These are phyloP conservation scores for Pseudozyma thailandica DNA, from an alignment of 1,284 basidiomycete species.

Conservation along the genomic window DNA sequence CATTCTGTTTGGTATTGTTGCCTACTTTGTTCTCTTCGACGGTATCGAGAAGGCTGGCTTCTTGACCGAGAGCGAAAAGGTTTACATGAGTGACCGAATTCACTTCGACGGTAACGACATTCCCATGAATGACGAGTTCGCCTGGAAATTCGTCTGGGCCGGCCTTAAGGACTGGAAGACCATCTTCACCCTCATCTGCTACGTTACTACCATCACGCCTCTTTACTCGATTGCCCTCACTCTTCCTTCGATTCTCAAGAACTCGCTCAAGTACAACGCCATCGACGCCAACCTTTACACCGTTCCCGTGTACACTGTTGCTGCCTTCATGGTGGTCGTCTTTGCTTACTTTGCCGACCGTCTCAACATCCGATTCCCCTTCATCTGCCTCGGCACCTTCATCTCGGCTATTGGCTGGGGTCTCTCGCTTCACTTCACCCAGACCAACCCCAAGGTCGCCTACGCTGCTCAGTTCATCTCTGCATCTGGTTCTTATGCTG, in stretches of 20 bases:
- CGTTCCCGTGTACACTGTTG: slow-evolving; percentile 70
- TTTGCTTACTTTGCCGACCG: slow-evolving; percentile 52
- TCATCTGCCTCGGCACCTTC: slow-evolving; percentile 48
- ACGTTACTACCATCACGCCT: slow-evolving; percentile 55
- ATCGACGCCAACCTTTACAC: slow-evolving; percentile 67
- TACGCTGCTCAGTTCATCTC: slow-evolving; percentile 59
- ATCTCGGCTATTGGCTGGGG: slow-evolving; percentile 56
- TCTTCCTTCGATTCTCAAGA: slow-evolving; percentile 57
- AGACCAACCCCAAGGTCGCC: slow-evolving; percentile 36
- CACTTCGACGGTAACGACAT: slow-evolving; percentile 55
- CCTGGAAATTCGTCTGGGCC: slow-evolving; percentile 52
- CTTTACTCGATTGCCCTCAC: slow-evolving; percentile 60
- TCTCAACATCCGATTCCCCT: slow-evolving; percentile 40
- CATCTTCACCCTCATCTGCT: slow-evolving; percentile 53
- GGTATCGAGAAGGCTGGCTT: slow-evolving; percentile 51
- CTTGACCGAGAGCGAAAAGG: slow-evolving; percentile 51
- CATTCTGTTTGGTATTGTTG: slow-evolving; percentile 68
- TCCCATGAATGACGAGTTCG: slow-evolving; percentile 58
- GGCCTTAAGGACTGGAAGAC: slow-evolving; percentile 62
- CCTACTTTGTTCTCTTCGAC: slow-evolving; percentile 58
- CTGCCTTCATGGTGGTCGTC: slow-evolving; percentile 65
- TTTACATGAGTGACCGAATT: slow-evolving; percentile 50
- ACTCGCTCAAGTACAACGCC: slow-evolving; percentile 53
- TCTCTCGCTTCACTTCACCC: slow-evolving; percentile 39
- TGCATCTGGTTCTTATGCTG: slow-evolving; percentile 54